Evolutionary conservation across 23 red algal species (phyloP).

Genomic region (Gracilariopsis chorda): DNA sequence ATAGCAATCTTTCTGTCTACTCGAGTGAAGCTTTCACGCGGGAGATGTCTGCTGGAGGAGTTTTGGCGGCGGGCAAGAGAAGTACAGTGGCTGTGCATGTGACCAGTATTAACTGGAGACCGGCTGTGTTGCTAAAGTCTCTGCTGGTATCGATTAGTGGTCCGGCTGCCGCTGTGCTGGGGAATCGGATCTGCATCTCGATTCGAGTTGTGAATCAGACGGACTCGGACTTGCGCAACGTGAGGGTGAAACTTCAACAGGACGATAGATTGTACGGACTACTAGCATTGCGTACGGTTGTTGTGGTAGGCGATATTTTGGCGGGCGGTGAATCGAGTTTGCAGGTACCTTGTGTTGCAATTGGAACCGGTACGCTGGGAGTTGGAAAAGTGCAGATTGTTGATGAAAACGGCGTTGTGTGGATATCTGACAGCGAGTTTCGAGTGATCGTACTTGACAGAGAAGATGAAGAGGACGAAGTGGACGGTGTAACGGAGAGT

Average conservation of each 20-base stretch:
- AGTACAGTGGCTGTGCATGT: conserved; percentile 40
- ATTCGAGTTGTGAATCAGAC: conserved; percentile 53
- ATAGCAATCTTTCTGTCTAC: background rate
- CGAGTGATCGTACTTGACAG: conserved; percentile 1
- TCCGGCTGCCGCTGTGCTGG: background rate
- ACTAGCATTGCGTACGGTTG: conserved; percentile 48
- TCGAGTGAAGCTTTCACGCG: background rate
- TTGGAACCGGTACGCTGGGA: conserved; percentile 3
- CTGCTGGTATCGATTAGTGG: conserved; percentile 32
- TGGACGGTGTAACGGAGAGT: no score
- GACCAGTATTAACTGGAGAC: conserved; percentile 32
- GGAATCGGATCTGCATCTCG: background rate
- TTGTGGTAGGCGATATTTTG: conserved; percentile 14
- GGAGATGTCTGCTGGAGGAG: conserved; percentile 43
- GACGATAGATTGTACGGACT: background rate
- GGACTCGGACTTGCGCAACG: background rate
- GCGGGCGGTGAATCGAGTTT: conserved; percentile 21
- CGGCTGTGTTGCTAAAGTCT: conserved; percentile 2
- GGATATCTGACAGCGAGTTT: conserved; percentile 22
- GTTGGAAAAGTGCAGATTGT: conserved; percentile 33
- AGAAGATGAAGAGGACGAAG: no score
- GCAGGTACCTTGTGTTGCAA: conserved; percentile 50
- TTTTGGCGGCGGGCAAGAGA: conserved; percentile 49
- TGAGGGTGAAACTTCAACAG: conserved; percentile 23
- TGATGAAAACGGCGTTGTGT: background rate